A percentile compares a stretch with the other conserved stretches of the same genome.
phyloP scores from a whole-genome alignment of 106 monocot genomes.

The Acorus gramineus region DNA sequence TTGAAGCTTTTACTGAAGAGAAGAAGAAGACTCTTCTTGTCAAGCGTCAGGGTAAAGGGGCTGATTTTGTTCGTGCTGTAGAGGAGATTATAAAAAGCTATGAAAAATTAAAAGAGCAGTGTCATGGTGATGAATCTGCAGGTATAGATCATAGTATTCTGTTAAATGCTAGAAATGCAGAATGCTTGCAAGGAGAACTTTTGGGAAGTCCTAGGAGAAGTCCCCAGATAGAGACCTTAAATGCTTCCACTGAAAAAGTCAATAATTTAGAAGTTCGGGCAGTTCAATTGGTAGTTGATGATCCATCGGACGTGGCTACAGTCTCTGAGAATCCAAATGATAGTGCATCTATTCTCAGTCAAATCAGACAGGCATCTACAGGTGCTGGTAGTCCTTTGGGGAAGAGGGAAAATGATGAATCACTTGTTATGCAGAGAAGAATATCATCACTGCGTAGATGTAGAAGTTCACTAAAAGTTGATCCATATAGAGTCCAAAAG shows the following conservation, averaged over 20 bases:
- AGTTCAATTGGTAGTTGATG: constrained; percentile 9
- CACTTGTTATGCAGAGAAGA: constrained; percentile 19
- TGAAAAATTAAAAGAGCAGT: constrained; percentile 53
- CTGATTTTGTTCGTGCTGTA: constrained; percentile 96
- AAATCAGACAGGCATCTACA: constrained; percentile 40
- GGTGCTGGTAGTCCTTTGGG: constrained; percentile 27
- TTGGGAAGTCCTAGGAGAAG: not conserved
- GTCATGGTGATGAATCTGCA: constrained; percentile 10
- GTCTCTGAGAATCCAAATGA: constrained; percentile 21
- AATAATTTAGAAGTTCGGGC: constrained; percentile 11
- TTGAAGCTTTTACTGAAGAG: constrained; percentile 98
- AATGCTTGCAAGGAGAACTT: constrained; percentile 13
- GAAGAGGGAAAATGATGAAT: constrained; percentile 41
- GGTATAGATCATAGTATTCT: constrained; percentile 10
- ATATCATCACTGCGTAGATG: constrained; percentile 30
- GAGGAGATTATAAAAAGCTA: constrained; percentile 79
- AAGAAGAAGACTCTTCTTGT: constrained; percentile 68
- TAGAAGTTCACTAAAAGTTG: constrained; percentile 30
- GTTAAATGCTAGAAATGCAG: constrained; percentile 12
- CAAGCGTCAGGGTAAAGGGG: constrained; percentile 86
- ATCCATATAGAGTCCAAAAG: constrained; percentile 18
- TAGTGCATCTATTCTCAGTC: constrained; percentile 44
- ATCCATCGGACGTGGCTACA: constrained; percentile 15
- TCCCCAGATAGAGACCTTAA: constrained; percentile 1
- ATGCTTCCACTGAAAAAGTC: constrained; percentile 7